A percentile compares a stretch with the other conserved stretches of the same genome.
These are phyloP conservation scores for Geum urbanum DNA, from an alignment of 306 rosid genomes.

Conservation along the genomic window DNA sequence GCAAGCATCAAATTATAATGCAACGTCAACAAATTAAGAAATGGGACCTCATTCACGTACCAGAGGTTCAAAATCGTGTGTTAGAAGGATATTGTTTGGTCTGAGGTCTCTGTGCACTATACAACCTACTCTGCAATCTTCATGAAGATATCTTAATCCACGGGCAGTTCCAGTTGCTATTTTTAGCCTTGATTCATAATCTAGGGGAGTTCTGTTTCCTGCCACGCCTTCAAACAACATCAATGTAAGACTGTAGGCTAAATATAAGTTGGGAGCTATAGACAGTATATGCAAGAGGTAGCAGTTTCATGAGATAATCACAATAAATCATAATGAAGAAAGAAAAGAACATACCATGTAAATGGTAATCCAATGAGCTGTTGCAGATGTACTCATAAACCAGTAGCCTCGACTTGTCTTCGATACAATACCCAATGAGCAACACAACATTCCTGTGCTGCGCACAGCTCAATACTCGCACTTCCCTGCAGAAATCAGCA, in stretches of 20 bases:
- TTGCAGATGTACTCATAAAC: slow-evolving; percentile 93
- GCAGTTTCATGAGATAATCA: not conserved
- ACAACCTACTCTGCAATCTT: slow-evolving; percentile 97
- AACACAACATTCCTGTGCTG: slow-evolving; percentile 94
- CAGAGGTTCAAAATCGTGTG: slow-evolving; percentile 91
- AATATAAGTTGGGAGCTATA: no score
- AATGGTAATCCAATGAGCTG: slow-evolving; percentile 75
- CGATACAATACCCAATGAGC: slow-evolving; percentile 79
- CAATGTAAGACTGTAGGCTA: slow-evolving; percentile 6
- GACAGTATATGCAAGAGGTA: no score
- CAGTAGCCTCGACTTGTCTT: slow-evolving; percentile 58
- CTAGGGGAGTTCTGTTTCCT: slow-evolving; percentile 51
- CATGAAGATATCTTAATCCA: slow-evolving; percentile 89
- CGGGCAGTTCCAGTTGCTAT: slow-evolving; percentile 82
- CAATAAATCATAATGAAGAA: not conserved
- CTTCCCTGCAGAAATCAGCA: slow-evolving; percentile 87
- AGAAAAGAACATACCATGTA: slow-evolving; percentile 52
- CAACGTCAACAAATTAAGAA: slow-evolving; percentile 2
- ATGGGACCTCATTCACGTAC: slow-evolving; percentile 30
- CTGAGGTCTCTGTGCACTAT: slow-evolving; percentile 86
- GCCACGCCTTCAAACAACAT: slow-evolving; percentile 25
- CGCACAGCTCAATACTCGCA: slow-evolving; percentile 88
- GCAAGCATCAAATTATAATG: not conserved
- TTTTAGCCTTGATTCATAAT: slow-evolving; percentile 74
- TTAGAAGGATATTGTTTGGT: slow-evolving; percentile 82